Percentiles rank a stretch among this genome's conserved stretches.
phyloP scores from a whole-genome alignment of 192 early-diverging fungal genomes.

The Podila epicladia region DNA sequence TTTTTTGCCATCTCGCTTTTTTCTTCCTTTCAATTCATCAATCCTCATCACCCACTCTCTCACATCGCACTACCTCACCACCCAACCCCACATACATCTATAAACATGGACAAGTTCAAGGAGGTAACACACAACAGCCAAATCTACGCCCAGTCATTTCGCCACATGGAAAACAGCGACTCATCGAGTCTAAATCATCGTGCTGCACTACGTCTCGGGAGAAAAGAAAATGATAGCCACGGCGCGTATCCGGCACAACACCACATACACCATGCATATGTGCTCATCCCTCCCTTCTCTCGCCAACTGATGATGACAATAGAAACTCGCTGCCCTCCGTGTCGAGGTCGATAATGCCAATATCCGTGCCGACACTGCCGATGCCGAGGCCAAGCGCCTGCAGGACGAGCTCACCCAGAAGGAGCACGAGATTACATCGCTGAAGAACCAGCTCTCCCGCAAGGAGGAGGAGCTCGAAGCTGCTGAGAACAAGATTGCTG shows the following conservation, averaged over 20 bases:
- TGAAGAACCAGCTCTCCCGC: slow-evolving; percentile 65
- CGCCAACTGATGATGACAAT: background rate
- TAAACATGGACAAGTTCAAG: slow-evolving; percentile 51
- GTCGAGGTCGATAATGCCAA: slow-evolving; percentile 49
- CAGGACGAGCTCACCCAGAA: slow-evolving; percentile 68
- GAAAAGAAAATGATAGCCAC: too few species aligned
- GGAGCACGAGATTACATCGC: slow-evolving; percentile 78
- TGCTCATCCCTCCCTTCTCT: background rate
- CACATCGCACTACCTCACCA: background rate
- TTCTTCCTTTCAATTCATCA: background rate
- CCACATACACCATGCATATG: background rate
- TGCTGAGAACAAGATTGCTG: slow-evolving; percentile 56
- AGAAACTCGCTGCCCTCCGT: slow-evolving; percentile 58
- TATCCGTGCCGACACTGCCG: slow-evolving; percentile 31
- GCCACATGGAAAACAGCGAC: too few species aligned
- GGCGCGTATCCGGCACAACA: background rate
- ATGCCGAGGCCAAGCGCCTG: slow-evolving; percentile 65
- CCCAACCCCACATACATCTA: slow-evolving; percentile 1
- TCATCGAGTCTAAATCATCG: too few species aligned
- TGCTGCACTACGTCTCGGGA: too few species aligned
- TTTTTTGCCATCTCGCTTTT: slow-evolving; percentile 12
- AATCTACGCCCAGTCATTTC: too few species aligned
- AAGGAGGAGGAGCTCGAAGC: slow-evolving; percentile 63
- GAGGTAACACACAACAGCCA: slow-evolving; percentile 24
- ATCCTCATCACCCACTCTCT: slow-evolving; percentile 4